phyloP scores from a whole-genome alignment of 2,329 filamentous ascomycete genomes.

The Pseudocercospora fuligena region DNA sequence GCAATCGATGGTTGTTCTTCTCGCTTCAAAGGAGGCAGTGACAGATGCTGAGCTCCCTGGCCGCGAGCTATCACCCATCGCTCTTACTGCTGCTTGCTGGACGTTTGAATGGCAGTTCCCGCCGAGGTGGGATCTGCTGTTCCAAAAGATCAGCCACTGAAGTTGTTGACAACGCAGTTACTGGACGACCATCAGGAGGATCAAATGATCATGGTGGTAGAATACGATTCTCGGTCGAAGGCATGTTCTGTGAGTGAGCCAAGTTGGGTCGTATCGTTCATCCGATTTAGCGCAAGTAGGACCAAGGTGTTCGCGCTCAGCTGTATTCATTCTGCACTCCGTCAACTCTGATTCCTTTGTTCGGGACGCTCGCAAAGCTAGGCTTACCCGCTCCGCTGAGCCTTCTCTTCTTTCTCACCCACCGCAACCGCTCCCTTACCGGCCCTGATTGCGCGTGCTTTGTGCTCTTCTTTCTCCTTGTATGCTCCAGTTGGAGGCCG shows the following conservation, averaged over 20 bases:
- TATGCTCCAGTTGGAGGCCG: no score
- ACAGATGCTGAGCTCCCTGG: slow-evolving; percentile 30
- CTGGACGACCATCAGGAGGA: background rate
- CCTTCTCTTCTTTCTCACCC: no score
- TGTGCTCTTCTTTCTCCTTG: no score
- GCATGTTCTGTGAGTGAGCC: background rate
- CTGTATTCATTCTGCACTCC: no score
- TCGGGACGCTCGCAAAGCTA: no score
- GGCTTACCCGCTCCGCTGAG: no score
- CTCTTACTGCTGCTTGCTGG: slow-evolving; percentile 38
- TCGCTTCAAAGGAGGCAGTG: slow-evolving; percentile 41
- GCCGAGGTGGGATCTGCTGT: slow-evolving; percentile 28
- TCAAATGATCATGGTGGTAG: slow-evolving; percentile 11
- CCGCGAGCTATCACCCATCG: slow-evolving; percentile 25
- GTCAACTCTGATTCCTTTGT: no score
- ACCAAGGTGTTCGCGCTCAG: no score
- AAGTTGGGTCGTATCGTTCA: no score
- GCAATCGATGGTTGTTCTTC: background rate
- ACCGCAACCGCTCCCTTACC: no score
- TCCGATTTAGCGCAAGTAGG: no score
- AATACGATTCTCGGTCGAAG: background rate
- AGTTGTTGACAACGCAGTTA: slow-evolving; percentile 7
- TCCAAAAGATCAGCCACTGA: slow-evolving; percentile 23
- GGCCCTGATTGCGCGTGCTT: no score
- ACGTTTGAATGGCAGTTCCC: slow-evolving; percentile 48